These are phyloP conservation scores for Emmonsiellopsis sp. DNA, from an alignment of 2,329 filamentous ascomycete species.

Conservation along the genomic window DNA sequence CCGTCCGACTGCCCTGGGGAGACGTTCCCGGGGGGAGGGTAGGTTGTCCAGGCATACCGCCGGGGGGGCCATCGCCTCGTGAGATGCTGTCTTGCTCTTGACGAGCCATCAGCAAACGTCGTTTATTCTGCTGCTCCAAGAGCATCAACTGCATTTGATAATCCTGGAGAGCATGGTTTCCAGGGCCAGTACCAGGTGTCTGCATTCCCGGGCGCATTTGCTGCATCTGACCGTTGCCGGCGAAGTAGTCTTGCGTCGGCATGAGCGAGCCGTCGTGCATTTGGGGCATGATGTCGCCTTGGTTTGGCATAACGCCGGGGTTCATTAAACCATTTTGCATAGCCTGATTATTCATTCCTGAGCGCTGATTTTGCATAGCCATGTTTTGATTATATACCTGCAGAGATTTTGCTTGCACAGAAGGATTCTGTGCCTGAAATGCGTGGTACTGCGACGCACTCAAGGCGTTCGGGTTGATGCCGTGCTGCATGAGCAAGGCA, in stretches of 20 bases:
- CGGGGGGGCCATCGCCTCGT: slow-evolving; percentile 41
- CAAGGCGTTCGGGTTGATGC: slow-evolving; percentile 66
- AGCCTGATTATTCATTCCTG: slow-evolving; percentile 71
- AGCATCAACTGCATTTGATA: slow-evolving; percentile 64
- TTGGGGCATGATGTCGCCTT: slow-evolving; percentile 73
- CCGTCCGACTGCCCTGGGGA: slow-evolving; percentile 47
- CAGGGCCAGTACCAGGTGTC: slow-evolving; percentile 19
- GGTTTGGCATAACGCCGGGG: slow-evolving; percentile 57
- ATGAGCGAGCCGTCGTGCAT: slow-evolving; percentile 53
- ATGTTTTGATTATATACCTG: slow-evolving; percentile 80
- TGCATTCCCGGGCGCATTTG: slow-evolving; percentile 18
- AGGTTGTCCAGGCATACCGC: slow-evolving; percentile 29
- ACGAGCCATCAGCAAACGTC: slow-evolving; percentile 56
- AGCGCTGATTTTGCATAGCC: slow-evolving; percentile 65
- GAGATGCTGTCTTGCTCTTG: slow-evolving; percentile 57
- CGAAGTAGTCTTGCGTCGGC: slow-evolving; percentile 49
- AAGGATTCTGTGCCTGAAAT: slow-evolving; percentile 47
- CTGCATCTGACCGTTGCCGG: slow-evolving; percentile 43
- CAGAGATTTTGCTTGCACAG: slow-evolving; percentile 71
- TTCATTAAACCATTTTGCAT: slow-evolving; percentile 64
- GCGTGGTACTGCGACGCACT: slow-evolving; percentile 66
- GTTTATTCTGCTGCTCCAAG: slow-evolving; percentile 61
- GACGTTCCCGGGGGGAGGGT: slow-evolving; percentile 47
- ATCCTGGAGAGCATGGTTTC: slow-evolving; percentile 58
- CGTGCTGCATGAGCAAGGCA: slow-evolving; percentile 46